Evolutionary conservation across 768 basidiomycete genomes (phyloP).

Genomic region (Auricularia heimuer): DNA sequence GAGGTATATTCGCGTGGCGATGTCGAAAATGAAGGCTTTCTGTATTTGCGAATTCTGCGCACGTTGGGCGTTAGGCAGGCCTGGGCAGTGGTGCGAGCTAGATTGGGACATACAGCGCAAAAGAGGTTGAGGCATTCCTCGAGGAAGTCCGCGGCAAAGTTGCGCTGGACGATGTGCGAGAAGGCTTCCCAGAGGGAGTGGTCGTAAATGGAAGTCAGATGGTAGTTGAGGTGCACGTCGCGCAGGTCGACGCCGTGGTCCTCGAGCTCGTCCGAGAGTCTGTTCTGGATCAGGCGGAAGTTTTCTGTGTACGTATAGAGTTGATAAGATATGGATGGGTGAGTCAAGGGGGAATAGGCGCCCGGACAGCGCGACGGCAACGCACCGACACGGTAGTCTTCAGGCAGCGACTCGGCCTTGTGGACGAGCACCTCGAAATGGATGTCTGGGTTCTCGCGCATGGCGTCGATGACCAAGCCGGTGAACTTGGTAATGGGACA

Average conservation of each 20-base stretch:
- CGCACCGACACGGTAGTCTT: conserved; percentile 84
- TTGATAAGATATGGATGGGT: conserved; percentile 3
- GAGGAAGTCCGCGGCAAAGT: conserved; percentile 57
- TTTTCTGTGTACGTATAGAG: conserved; percentile 46
- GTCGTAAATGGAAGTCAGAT: conserved; percentile 90
- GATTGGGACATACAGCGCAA: conserved; percentile 45
- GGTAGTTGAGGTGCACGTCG: conserved; percentile 72
- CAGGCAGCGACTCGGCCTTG: conserved; percentile 84
- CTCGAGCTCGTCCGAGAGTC: conserved; percentile 70
- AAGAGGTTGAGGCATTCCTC: conserved; percentile 84
- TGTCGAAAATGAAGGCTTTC: conserved; percentile 91
- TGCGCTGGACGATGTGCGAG: conserved; percentile 78
- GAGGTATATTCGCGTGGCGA: conserved; percentile 74
- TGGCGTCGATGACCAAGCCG: conserved; percentile 70
- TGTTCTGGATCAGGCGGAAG: conserved; percentile 82
- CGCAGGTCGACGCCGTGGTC: conserved; percentile 57
- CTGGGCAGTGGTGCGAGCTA: not conserved
- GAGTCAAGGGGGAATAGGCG: not conserved
- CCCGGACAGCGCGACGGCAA: not conserved
- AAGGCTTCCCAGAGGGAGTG: conserved; percentile 88
- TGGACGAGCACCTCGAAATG: conserved; percentile 90
- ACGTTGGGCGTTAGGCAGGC: not conserved
- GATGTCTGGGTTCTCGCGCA: conserved; percentile 62
- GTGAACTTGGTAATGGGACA: conserved; percentile 72
- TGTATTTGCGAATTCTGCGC: conserved; percentile 79